Percentiles rank a stretch among this genome's conserved stretches.
phyloP scores from a whole-genome alignment of 129 eudicot species.

The Flaveria robusta region DNA sequence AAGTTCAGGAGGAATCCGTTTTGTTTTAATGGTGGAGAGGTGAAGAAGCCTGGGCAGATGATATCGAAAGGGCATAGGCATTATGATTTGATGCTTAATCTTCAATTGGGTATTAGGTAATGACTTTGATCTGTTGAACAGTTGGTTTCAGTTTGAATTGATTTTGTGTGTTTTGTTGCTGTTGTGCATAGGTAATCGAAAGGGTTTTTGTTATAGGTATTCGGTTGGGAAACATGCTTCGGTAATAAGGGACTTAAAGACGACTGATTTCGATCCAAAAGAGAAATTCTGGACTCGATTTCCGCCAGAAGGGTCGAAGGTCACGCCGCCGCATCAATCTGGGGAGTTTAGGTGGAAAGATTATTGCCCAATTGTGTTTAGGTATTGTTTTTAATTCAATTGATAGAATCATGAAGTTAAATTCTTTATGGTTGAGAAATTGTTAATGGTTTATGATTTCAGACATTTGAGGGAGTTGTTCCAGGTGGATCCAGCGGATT shows the following conservation, averaged over 20 bases:
- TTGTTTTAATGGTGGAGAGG: conserved; percentile 71
- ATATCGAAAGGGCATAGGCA: conserved; percentile 90
- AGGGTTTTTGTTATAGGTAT: conserved; percentile 37
- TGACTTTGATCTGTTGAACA: background rate
- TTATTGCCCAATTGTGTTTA: conserved; percentile 89
- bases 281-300: conserved; percentile 97
- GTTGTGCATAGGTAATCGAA: no score
- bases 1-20: conserved; percentile 71
- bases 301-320: conserved; percentile 86
- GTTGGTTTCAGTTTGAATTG: background rate
- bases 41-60: conserved; percentile 87
- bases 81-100: conserved; percentile 94
- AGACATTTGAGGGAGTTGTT: conserved; percentile 90
- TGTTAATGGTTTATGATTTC: conserved; percentile 8
- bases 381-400: conserved; percentile 43
- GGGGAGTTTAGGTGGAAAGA: conserved; percentile 94
- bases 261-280: conserved; percentile 81
- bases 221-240: conserved; percentile 90
- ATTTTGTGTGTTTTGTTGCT: background rate
- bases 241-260: conserved; percentile 53
- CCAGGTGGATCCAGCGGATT: conserved; percentile 96
- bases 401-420: background rate
- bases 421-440: background rate
- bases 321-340: conserved; percentile 91
- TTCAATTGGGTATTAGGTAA: conserved; percentile 94